phyloP scores from a whole-genome alignment of 805 yeast species.

The Candida schatavii region DNA sequence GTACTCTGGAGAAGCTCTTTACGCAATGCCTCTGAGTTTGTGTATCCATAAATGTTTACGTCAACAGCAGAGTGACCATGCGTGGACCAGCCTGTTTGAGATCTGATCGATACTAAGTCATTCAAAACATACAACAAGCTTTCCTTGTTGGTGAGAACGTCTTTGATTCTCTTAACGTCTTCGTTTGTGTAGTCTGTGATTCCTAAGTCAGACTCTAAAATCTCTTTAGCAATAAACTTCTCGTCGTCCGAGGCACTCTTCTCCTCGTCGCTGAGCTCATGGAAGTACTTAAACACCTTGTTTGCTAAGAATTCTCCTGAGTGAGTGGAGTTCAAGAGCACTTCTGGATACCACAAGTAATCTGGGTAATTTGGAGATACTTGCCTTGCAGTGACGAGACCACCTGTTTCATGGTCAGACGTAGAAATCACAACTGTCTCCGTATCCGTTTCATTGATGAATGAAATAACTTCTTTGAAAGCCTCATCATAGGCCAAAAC shows the following conservation, averaged over 20 bases:
- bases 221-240: constrained; percentile 48
- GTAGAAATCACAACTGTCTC: constrained; percentile 81
- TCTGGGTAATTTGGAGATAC: constrained; percentile 69
- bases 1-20: constrained; percentile 27
- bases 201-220: constrained; percentile 66
- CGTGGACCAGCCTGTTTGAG: constrained; percentile 94
- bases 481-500: constrained; percentile 85
- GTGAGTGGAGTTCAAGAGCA: constrained; percentile 62
- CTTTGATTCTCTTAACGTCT: constrained; percentile 40
- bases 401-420: constrained; percentile 96
- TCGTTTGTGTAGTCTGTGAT: constrained; percentile 51
- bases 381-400: constrained; percentile 85
- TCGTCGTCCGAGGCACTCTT: constrained; percentile 21
- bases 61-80: constrained; percentile 97
- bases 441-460: constrained; percentile 61
- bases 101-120: constrained; percentile 71
- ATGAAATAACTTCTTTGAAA: constrained; percentile 68
- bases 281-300: constrained; percentile 39
- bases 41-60: constrained; percentile 83
- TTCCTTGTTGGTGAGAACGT: constrained; percentile 24
- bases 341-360: constrained; percentile 84
- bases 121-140: constrained; percentile 53
- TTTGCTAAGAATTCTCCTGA: constrained; percentile 70
- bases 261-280: constrained; percentile 9
- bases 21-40: constrained; percentile 51